Evolutionary conservation across 1,284 basidiomycete genomes (phyloP).

Genomic region (Gymnopus androsaceus): DNA sequence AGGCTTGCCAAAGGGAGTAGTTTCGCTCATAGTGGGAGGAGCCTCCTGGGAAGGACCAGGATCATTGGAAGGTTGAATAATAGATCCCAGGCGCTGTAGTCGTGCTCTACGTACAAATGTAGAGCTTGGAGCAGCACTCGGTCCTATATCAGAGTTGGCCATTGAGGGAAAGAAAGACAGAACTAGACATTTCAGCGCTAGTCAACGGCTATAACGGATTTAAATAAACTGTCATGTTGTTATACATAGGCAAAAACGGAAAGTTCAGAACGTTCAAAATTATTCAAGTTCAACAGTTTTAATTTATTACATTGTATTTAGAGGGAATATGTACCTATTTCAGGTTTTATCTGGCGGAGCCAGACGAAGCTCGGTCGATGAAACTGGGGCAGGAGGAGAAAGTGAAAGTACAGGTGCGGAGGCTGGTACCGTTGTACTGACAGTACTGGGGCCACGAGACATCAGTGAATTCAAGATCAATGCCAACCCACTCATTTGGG

Average conservation of each 20-base stretch:
- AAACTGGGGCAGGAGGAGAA: too few species aligned
- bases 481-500: slow-evolving; percentile 73
- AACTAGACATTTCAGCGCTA: not conserved
- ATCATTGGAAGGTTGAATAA: not conserved
- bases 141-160: slow-evolving; percentile 1
- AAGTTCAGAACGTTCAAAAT: too few species aligned
- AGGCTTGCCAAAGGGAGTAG: not conserved
- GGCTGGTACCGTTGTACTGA: slow-evolving; percentile 30
- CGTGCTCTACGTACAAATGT: slow-evolving; percentile 56
- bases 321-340: too few species aligned
- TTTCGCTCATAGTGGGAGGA: slow-evolving; percentile 2
- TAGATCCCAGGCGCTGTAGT: slow-evolving; percentile 50
- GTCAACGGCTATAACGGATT: too few species aligned
- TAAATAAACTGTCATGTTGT: too few species aligned
- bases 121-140: slow-evolving; percentile 5
- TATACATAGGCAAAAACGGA: too few species aligned
- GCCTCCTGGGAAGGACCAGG: not conserved
- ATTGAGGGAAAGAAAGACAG: not conserved
- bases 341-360: not conserved
- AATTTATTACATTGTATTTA: too few species aligned
- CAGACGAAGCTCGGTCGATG: not conserved
- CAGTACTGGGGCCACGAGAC: slow-evolving; percentile 30
- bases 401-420: not conserved
- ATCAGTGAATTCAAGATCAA: slow-evolving; percentile 69
- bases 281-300: too few species aligned